These are phyloP conservation scores for Phialophora tarda DNA, from an alignment of 2,329 filamentous ascomycete species.

Conservation along the genomic window DNA sequence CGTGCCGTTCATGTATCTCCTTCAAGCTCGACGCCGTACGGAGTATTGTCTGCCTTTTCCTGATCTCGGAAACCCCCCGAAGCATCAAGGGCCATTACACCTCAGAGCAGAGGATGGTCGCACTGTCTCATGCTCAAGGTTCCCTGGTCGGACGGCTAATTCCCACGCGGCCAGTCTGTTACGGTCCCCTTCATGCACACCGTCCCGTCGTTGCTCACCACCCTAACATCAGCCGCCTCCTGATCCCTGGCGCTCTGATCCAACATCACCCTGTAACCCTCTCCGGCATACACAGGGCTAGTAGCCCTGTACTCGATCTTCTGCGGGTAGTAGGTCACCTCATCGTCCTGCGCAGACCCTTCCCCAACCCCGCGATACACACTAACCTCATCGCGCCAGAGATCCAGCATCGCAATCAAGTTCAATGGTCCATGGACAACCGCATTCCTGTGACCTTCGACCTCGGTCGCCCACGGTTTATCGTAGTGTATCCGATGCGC, in stretches of 20 bases:
- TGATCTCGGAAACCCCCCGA: neutral
- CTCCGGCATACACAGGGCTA: constrained; percentile 56
- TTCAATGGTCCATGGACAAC: constrained; percentile 54
- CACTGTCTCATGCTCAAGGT: neutral
- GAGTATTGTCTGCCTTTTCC: neutral
- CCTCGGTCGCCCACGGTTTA: constrained; percentile 50
- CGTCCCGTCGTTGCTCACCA: constrained; percentile 42
- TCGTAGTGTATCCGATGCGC: constrained; percentile 54
- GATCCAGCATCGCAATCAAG: constrained; percentile 50
- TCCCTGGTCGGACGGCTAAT: neutral
- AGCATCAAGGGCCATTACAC: neutral
- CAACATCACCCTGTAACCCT: constrained; percentile 54
- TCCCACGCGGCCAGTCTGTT: constrained; percentile 30
- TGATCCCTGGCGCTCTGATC: constrained; percentile 41
- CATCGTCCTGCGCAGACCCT: constrained; percentile 32
- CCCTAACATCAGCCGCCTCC: constrained; percentile 40
- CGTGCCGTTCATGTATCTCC: neutral
- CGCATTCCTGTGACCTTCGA: constrained; percentile 51
- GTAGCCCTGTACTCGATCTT: constrained; percentile 57
- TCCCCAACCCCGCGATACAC: constrained; percentile 32
- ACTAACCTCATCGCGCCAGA: constrained; percentile 50
- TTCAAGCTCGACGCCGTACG: neutral
- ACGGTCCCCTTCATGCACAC: constrained; percentile 44
- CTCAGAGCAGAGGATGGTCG: neutral
- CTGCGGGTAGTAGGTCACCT: constrained; percentile 45